Base-by-base conservation (phyloP, 2,329 filamentous ascomycete species). In the Diaporthe batatas region DNA sequence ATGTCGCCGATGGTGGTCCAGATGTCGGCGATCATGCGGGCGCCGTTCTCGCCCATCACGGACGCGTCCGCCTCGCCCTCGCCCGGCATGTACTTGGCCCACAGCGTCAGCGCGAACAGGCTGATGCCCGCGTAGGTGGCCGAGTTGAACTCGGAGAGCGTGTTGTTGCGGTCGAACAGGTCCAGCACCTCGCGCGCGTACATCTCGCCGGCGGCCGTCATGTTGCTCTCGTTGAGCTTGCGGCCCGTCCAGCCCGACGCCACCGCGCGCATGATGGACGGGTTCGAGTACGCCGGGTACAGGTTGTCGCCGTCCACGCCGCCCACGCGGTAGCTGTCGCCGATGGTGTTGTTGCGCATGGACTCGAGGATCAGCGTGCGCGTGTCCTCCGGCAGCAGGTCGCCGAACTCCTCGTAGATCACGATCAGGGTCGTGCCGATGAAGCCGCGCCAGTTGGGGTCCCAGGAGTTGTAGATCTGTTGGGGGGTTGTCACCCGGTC, bases 371-470 rank as follows among this genome's bases (percentile, higher is more conserved):
- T 88, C 21, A 86, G 81, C 0, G 77, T 72, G 62, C 3, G 76
- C 65, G 44, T 49, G 8, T 10, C 21, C 67, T 79, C 75, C 67
- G 79, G 81, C 4, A 87, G 75, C 1, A 91, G 81, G 72, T 86
- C 78, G 0, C 83, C 78, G 69, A 89, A 91, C 75, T 91, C 89
- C 77, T 91, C 90, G 29, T 90, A 82, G 34, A 86, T 86, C 53
- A 91, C 81, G 34, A 91, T 86, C 18, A 91, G 84, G 0, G 88
- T 86, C 0, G 88, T 90, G 16, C 89, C 88, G 44, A 91, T 84
- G 72, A 92, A 91, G 0, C 89, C 90, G 65, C 90, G 83, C 90
- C 90, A 91, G 74, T 92, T 91, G 1, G 89, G 89, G 75, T 91
- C 90, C 87, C 88, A 91, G 0, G 86, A 85, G 71, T 86, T 84